Conservation (phyloP, 129 eudicot species). For the Artemisia argyi region DNA sequence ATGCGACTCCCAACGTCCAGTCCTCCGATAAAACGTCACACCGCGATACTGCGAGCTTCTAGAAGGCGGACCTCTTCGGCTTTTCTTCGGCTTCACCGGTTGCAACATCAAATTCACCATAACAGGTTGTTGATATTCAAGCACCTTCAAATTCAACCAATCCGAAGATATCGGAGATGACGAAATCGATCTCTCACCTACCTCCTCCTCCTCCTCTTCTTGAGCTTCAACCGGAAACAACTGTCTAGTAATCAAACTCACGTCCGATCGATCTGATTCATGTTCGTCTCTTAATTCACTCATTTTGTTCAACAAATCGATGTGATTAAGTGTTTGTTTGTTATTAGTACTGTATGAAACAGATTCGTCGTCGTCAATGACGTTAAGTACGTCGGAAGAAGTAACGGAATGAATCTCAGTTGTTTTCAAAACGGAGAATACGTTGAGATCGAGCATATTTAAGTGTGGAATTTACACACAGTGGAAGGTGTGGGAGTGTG, state of each 20-base stretch:
- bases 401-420: slow-evolving; percentile 36
- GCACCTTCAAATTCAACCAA: slow-evolving; percentile 68
- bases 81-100: slow-evolving; percentile 45
- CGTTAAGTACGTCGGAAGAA: slow-evolving; percentile 44
- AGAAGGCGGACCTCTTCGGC: slow-evolving; percentile 88
- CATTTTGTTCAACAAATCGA: slow-evolving; percentile 10
- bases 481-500: slow-evolving; percentile 10
- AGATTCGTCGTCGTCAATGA: slow-evolving; percentile 30
- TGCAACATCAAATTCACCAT: no score
- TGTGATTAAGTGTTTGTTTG: not conserved
- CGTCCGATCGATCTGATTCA: slow-evolving; percentile 19
- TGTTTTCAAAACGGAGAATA: slow-evolving; percentile 25
- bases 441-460: slow-evolving; percentile 73
- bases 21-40: slow-evolving; percentile 88
- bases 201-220: slow-evolving; percentile 31
- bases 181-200: slow-evolving; percentile 19
- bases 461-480: not conserved
- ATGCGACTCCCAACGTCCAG: slow-evolving; percentile 98
- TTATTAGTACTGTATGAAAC: slow-evolving; percentile 1
- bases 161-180: slow-evolving; percentile 33
- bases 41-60: slow-evolving; percentile 88
- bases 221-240: slow-evolving; percentile 48
- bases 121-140: slow-evolving; percentile 31
- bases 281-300: slow-evolving; percentile 14
- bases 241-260: slow-evolving; percentile 55